phyloP scores from a whole-genome alignment of 805 yeast species.

The Lachancea waltii region DNA sequence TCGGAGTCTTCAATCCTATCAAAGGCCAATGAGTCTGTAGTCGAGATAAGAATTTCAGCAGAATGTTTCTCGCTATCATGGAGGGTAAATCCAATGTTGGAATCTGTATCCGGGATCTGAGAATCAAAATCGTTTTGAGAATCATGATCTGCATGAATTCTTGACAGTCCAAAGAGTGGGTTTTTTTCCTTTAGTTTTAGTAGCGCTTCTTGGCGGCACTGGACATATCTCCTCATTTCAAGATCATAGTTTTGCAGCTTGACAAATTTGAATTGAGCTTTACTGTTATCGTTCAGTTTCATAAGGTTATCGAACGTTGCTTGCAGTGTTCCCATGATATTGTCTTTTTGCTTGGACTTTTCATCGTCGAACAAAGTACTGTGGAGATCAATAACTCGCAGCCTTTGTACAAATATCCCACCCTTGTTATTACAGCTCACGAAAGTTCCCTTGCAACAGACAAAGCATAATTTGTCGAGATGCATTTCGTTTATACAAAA shows the following conservation, averaged over 20 bases:
- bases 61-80: not conserved
- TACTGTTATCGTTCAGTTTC: constrained; percentile 11
- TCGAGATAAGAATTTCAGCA: too few species aligned
- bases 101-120: constrained; percentile 3
- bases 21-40: too few species aligned
- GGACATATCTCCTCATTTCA: constrained; percentile 12
- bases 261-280: constrained; percentile 17
- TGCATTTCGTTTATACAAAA: constrained; percentile 16
- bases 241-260: constrained; percentile 13
- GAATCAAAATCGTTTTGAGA: constrained; percentile 17
- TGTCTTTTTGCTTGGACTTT: not conserved
- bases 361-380: not conserved
- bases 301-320: constrained; percentile 19
- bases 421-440: constrained; percentile 4
- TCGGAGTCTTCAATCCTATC: too few species aligned
- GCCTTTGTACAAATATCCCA: constrained; percentile 7
- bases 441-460: constrained; percentile 15
- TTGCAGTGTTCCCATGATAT: not conserved
- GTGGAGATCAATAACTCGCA: constrained; percentile 5
- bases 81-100: not conserved
- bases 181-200: constrained; percentile 8
- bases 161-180: constrained; percentile 14
- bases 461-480: constrained; percentile 17
- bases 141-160: constrained; percentile 1
- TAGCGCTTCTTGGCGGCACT: constrained; percentile 9